Evolutionary conservation across 192 early-diverging fungal genomes (phyloP).

Genomic region (Dissophora globulifera): DNA sequence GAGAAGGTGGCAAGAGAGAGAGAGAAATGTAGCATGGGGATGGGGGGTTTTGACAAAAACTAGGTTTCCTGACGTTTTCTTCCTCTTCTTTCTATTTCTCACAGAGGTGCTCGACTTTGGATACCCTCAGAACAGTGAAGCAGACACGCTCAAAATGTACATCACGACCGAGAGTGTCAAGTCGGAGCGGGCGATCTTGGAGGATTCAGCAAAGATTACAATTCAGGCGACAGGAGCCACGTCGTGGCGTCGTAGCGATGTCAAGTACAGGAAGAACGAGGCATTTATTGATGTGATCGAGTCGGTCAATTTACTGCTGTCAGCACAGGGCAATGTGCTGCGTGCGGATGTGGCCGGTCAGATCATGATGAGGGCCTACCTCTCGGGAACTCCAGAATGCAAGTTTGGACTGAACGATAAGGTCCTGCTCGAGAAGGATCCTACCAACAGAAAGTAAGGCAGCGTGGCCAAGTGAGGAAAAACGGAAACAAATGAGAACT

Average conservation of each 20-base stretch:
- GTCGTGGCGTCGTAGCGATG: slow-evolving; percentile 92
- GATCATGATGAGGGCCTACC: slow-evolving; percentile 75
- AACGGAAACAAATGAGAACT: not conserved
- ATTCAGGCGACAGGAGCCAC: slow-evolving; percentile 97
- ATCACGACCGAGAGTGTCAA: slow-evolving; percentile 89
- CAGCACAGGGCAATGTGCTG: slow-evolving; percentile 81
- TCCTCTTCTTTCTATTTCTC: no score
- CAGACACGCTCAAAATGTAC: slow-evolving; percentile 85
- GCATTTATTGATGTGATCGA: slow-evolving; percentile 97
- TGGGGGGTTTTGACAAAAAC: no score
- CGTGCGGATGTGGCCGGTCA: slow-evolving; percentile 58
- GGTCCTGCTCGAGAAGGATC: slow-evolving; percentile 85
- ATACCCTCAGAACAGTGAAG: slow-evolving; percentile 88
- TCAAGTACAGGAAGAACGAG: slow-evolving; percentile 97
- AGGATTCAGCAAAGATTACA: slow-evolving; percentile 81
- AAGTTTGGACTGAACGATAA: slow-evolving; percentile 95
- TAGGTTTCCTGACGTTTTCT: no score
- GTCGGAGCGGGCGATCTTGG: slow-evolving; percentile 71
- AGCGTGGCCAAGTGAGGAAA: not conserved
- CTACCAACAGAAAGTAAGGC: slow-evolving; percentile 41
- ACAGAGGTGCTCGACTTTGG: slow-evolving; percentile 88
- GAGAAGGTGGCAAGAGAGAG: no score
- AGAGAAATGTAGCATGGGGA: no score
- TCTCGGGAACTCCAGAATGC: slow-evolving; percentile 98
- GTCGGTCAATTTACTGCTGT: slow-evolving; percentile 92